These are phyloP conservation scores for Lichtheimia ramosa DNA, from an alignment of 371 early-diverging fungal species.

Conservation along the genomic window DNA sequence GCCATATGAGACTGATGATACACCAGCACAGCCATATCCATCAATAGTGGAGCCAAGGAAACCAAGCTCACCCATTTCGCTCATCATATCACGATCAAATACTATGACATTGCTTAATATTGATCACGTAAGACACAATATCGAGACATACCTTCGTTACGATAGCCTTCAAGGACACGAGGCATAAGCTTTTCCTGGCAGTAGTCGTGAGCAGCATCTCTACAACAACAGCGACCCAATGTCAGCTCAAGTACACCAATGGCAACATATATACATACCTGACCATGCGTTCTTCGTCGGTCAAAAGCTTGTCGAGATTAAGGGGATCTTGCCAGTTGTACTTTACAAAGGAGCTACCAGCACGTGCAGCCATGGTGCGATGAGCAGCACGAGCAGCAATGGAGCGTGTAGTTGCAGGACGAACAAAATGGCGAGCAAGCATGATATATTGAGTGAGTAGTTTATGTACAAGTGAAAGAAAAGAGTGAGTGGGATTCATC, in stretches of 20 bases:
- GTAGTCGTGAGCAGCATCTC: constrained; percentile 87
- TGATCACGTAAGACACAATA: background rate
- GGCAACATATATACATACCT: constrained; percentile 36
- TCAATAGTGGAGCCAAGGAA: constrained; percentile 94
- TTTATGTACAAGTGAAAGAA: no score
- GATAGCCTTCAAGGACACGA: constrained; percentile 81
- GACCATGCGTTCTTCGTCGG: constrained; percentile 87
- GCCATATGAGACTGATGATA: constrained; percentile 96
- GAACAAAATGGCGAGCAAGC: constrained; percentile 19
- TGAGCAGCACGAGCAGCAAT: constrained; percentile 3
- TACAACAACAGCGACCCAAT: constrained; percentile 13
- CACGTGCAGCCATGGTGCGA: constrained; percentile 52
- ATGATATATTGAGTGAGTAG: constrained; percentile 1
- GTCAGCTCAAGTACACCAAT: background rate
- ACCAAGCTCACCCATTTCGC: constrained; percentile 94
- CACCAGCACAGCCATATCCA: constrained; percentile 97
- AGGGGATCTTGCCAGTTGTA: constrained; percentile 96
- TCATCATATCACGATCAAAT: constrained; percentile 90
- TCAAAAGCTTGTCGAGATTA: constrained; percentile 80
- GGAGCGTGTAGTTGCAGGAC: constrained; percentile 6
- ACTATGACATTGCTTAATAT: constrained; percentile 31
- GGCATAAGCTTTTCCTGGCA: constrained; percentile 89
- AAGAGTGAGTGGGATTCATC: no score
- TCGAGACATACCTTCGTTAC: constrained; percentile 73
- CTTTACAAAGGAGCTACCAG: constrained; percentile 61